phyloP scores from a whole-genome alignment of 2,329 filamentous ascomycete species.

The Epichloe amarillans region DNA sequence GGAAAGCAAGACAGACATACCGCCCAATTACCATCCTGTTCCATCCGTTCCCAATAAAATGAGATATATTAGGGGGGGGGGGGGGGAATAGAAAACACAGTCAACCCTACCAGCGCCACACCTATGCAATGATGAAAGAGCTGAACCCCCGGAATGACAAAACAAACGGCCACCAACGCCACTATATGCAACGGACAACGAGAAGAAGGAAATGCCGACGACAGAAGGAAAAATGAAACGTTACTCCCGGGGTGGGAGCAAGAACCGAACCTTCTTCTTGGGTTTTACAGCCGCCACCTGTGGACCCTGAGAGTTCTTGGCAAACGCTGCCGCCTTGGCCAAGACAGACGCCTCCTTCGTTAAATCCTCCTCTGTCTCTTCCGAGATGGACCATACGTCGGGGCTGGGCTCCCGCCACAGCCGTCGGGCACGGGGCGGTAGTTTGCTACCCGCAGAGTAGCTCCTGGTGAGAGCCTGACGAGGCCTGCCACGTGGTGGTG shows the following conservation, averaged over 20 bases:
- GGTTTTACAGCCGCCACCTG: slow-evolving; percentile 31
- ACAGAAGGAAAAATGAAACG: not conserved
- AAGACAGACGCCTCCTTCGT: slow-evolving; percentile 27
- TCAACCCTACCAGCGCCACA: not conserved
- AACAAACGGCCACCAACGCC: slow-evolving; percentile 2
- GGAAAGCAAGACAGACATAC: not conserved
- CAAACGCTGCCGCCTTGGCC: slow-evolving; percentile 19
- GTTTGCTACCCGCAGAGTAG: slow-evolving; percentile 7
- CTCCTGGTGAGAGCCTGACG: slow-evolving; percentile 2
- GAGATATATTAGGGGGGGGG: not conserved
- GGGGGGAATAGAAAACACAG: not conserved
- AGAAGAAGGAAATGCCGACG: slow-evolving; percentile 3
- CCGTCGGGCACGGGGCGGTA: slow-evolving; percentile 24
- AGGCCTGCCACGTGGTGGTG: slow-evolving; percentile 2
- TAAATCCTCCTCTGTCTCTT: slow-evolving; percentile 42
- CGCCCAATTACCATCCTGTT: not conserved
- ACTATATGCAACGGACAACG: slow-evolving; percentile 1
- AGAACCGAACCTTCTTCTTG: slow-evolving; percentile 43
- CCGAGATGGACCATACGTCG: slow-evolving; percentile 46
- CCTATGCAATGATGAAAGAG: not conserved
- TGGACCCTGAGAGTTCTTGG: slow-evolving; percentile 9
- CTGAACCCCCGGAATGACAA: not conserved
- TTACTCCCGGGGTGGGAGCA: slow-evolving; percentile 31
- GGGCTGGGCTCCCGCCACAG: slow-evolving; percentile 45
- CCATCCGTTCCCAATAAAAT: not conserved